These are phyloP conservation scores for Triglochin maritima DNA, from an alignment of 106 monocot genomes.

Conservation along the genomic window DNA sequence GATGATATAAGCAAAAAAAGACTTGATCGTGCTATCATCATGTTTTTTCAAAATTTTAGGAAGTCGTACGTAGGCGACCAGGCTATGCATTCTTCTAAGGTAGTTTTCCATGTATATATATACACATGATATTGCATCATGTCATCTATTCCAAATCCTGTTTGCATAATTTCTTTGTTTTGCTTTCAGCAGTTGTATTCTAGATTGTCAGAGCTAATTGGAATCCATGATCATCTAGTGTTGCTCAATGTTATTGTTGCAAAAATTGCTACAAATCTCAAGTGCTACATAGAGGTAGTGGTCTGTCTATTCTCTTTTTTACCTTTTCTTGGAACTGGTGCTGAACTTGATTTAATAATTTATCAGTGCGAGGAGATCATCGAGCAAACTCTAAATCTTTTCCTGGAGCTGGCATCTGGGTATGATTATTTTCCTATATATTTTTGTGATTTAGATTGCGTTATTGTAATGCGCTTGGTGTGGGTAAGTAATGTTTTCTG, in stretches of 20 bases:
- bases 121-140: too few species aligned
- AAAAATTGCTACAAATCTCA: conserved; percentile 92
- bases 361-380: conserved; percentile 91
- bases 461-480: too few species aligned
- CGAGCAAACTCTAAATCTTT: conserved; percentile 77
- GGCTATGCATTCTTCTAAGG: conserved; percentile 98
- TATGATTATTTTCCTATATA: conserved; percentile 13
- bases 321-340: neutral
- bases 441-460: neutral
- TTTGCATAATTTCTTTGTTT: neutral
- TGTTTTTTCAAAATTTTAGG: conserved; percentile 88
- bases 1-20: conserved; percentile 88
- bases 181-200: conserved; percentile 83
- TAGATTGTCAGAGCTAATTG: conserved; percentile 87
- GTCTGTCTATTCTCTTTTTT: conserved; percentile 4
- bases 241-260: conserved; percentile 90
- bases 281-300: conserved; percentile 77
- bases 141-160: too few species aligned
- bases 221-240: conserved; percentile 90
- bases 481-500: conserved; percentile 9
- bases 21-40: conserved; percentile 83
- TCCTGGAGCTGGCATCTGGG: conserved; percentile 94
- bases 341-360: neutral
- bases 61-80: conserved; percentile 99
- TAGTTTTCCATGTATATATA: conserved; percentile 12